phyloP scores from a whole-genome alignment of 305 asterid genomes.

The Solanum aculeatissimum region DNA sequence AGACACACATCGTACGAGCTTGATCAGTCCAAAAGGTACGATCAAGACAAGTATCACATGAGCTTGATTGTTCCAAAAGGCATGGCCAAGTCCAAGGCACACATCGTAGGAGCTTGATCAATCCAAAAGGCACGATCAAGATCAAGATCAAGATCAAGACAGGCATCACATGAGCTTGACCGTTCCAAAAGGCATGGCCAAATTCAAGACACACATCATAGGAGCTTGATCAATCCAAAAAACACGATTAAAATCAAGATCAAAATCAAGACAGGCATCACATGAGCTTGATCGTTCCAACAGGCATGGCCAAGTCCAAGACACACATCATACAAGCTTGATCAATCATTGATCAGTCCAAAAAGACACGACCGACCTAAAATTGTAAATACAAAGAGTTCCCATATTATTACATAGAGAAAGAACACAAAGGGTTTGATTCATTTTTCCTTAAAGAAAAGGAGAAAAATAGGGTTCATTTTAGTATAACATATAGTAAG shows the following conservation, averaged over 20 bases:
- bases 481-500: background rate
- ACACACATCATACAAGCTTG: background rate
- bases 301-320: background rate
- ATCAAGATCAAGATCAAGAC: background rate
- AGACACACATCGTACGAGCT: background rate
- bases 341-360: background rate
- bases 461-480: background rate
- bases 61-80: background rate
- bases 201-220: background rate
- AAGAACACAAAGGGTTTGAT: background rate
- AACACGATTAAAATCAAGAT: background rate
- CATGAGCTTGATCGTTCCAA: background rate
- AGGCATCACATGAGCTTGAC: background rate
- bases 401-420: background rate
- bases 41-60: background rate
- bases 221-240: background rate
- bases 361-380: background rate
- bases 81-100: background rate
- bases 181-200: no score
- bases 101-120: background rate
- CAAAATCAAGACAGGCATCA: background rate
- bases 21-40: background rate
- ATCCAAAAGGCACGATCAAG: background rate
- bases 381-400: background rate
- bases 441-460: background rate